Evolutionary conservation across 257 asterid species (phyloP).

Genomic region (Primulina huaijiensis): DNA sequence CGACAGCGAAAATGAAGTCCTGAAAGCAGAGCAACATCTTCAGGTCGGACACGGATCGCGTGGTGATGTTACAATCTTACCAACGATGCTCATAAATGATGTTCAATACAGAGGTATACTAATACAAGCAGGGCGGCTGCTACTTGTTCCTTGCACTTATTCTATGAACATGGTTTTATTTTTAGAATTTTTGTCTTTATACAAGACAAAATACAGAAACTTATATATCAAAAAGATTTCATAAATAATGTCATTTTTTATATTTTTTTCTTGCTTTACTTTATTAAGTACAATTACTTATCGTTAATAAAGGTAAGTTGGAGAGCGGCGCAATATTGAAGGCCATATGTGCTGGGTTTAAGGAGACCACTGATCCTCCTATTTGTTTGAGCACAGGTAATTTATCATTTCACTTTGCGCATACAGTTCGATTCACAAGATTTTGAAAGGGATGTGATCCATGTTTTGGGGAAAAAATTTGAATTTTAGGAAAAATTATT

Average conservation of each 20-base stretch:
- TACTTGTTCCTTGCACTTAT: not conserved
- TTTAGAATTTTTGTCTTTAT: no score
- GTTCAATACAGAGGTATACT: conserved; percentile 76
- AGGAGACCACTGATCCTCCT: conserved; percentile 92
- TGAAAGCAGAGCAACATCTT: conserved; percentile 71
- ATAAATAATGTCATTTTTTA: no score
- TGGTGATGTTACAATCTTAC: conserved; percentile 92
- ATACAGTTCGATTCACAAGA: not conserved
- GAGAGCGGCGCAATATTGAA: conserved; percentile 73
- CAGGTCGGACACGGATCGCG: conserved; percentile 92
- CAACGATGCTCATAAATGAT: conserved; percentile 77
- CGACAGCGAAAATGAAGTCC: conserved; percentile 65
- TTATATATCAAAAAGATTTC: no score
- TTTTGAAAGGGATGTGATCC: not conserved
- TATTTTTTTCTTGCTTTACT: no score
- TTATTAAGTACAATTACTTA: no score
- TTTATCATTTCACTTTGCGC: conserved; percentile 16
- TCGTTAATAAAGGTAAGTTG: conserved; percentile 51
- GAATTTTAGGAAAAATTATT: not conserved
- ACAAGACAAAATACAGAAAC: no score
- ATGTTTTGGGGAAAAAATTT: not conserved
- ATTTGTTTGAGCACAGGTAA: conserved; percentile 64
- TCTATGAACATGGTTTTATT: not conserved
- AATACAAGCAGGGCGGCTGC: not conserved
- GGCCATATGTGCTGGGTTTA: conserved; percentile 93